These are phyloP conservation scores for Obelidium mucronatum DNA, from an alignment of 192 early-diverging fungal species.

Conservation along the genomic window DNA sequence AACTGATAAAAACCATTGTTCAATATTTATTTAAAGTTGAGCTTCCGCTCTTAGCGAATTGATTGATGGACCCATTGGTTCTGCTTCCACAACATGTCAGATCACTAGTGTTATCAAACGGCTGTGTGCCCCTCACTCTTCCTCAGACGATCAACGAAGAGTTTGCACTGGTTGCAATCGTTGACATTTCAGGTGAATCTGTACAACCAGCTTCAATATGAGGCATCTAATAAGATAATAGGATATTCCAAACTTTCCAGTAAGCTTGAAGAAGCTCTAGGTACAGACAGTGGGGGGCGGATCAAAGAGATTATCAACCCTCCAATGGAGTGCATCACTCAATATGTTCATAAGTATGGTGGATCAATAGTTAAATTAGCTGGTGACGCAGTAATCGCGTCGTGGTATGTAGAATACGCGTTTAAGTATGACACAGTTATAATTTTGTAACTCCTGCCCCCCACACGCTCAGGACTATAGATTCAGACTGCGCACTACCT, in stretches of 20 bases:
- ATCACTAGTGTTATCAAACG: not conserved
- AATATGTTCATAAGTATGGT: conserved; percentile 20
- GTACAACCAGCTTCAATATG: not conserved
- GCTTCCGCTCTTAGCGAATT: no score
- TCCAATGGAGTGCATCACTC: conserved; percentile 33
- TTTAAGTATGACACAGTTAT: not conserved
- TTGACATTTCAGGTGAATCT: no score
- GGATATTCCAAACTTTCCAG: conserved; percentile 33
- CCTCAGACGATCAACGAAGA: not conserved
- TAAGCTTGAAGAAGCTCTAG: conserved; percentile 1
- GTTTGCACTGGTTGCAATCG: not conserved
- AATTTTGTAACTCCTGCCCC: not conserved
- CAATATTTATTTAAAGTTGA: no score
- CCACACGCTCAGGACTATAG: not conserved
- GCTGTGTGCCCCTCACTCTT: not conserved
- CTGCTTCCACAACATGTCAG: conserved; percentile 22
- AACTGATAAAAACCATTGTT: not conserved
- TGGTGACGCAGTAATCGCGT: conserved; percentile 34
- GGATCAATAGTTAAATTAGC: conserved; percentile 40
- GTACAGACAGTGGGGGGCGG: conserved; percentile 28
- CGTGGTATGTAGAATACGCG: not conserved
- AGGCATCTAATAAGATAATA: conserved; percentile 30
- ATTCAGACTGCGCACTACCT: not conserved
- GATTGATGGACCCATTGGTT: not conserved
- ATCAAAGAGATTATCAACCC: conserved; percentile 36